Conservation (phyloP, 306 rosid genomes). For the Malus asiatica region DNA sequence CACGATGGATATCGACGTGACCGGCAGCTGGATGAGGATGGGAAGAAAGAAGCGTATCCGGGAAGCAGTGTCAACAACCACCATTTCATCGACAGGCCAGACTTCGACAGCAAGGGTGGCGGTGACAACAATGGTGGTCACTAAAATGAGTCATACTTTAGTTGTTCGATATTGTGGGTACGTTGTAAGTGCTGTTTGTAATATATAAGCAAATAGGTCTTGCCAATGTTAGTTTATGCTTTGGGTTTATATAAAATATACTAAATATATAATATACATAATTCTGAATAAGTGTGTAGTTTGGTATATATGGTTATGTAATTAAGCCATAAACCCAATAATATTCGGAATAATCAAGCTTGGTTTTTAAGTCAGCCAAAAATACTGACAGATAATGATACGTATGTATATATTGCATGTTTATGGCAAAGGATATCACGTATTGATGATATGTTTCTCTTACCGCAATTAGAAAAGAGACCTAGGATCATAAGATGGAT, state of each 20-base stretch:
- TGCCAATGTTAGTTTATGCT: neutral
- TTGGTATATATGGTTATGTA: neutral
- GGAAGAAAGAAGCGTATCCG: conserved; percentile 5
- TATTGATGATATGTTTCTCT: neutral
- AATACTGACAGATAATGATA: neutral
- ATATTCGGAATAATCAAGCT: neutral
- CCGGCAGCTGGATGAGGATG: neutral
- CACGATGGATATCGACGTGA: neutral
- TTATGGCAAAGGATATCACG: neutral
- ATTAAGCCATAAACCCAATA: neutral
- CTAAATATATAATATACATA: too few species aligned
- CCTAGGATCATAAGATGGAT: neutral
- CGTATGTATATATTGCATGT: neutral
- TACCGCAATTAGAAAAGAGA: neutral
- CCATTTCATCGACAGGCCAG: conserved; percentile 26
- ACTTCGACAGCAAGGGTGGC: conserved; percentile 27
- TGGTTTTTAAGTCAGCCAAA: neutral
- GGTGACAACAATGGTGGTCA: conserved; percentile 11
- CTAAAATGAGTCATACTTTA: neutral
- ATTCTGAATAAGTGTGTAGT: neutral
- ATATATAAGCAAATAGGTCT: too few species aligned
- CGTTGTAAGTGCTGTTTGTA: neutral
- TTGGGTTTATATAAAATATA: neutral
- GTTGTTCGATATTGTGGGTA: neutral
- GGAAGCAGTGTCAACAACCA: conserved; percentile 19